Conservation (phyloP, 1,139 yeast species). For the Pichia sorboxylosa region DNA sequence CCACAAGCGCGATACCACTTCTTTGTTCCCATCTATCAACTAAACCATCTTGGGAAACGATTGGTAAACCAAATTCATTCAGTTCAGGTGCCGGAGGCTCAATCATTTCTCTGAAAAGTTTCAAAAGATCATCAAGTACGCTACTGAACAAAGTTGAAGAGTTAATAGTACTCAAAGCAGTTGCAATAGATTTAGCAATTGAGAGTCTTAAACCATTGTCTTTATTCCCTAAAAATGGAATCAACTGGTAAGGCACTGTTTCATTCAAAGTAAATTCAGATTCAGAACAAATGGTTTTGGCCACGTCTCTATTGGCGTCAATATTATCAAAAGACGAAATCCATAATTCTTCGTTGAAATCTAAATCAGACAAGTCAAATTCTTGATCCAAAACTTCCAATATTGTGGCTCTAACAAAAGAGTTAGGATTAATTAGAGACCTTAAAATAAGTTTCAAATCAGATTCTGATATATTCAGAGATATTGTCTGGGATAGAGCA, state of each 20-base stretch:
- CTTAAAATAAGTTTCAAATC: slow-evolving; percentile 54
- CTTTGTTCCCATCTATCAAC: slow-evolving; percentile 78
- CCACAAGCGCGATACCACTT: slow-evolving; percentile 64
- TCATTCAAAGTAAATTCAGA: slow-evolving; percentile 41
- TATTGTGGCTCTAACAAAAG: slow-evolving; percentile 65
- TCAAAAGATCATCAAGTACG: slow-evolving; percentile 36
- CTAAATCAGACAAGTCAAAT: slow-evolving; percentile 53
- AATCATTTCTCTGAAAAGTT: slow-evolving; percentile 45
- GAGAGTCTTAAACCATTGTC: slow-evolving; percentile 62
- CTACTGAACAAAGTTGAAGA: slow-evolving; percentile 24
- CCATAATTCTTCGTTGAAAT: slow-evolving; percentile 55
- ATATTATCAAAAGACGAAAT: slow-evolving; percentile 71
- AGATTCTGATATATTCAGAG: slow-evolving; percentile 40
- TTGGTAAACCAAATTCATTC: slow-evolving; percentile 71
- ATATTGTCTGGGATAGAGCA: slow-evolving; percentile 62
- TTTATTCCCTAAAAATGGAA: slow-evolving; percentile 36
- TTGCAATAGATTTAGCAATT: slow-evolving; percentile 50
- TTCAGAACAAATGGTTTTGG: slow-evolving; percentile 79
- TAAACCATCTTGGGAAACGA: slow-evolving; percentile 47
- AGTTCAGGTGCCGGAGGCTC: slow-evolving; percentile 67
- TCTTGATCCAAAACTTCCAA: slow-evolving; percentile 82
- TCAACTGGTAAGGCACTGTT: slow-evolving; percentile 35
- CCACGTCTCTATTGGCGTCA: slow-evolving; percentile 48
- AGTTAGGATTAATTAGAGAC: slow-evolving; percentile 45
- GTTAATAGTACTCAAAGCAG: slow-evolving; percentile 28